Conservation (phyloP, 1,284 basidiomycete species). For the Ustilago sp. region DNA sequence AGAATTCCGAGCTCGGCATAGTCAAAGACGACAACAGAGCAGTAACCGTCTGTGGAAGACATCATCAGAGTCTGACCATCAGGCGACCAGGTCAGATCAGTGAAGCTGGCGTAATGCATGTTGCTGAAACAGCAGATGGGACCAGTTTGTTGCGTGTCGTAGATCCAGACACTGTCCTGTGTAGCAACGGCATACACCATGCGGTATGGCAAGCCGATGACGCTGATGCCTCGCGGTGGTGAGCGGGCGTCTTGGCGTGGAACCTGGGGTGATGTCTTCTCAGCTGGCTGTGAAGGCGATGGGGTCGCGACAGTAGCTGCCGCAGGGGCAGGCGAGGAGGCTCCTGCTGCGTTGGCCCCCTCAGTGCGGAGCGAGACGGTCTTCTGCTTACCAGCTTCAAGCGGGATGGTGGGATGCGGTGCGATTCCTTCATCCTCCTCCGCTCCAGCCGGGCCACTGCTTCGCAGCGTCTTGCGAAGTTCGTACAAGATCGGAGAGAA, state of each 20-base stretch:
- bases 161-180: constrained; percentile 93
- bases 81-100: constrained; percentile 95
- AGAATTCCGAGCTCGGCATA: constrained; percentile 86
- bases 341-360: constrained; percentile 2
- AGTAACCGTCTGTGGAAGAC: constrained; percentile 94
- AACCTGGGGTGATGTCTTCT: constrained; percentile 13
- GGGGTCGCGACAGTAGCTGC: constrained; percentile 11
- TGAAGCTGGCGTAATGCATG: constrained; percentile 96
- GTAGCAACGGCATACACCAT: constrained; percentile 97
- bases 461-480: constrained; percentile 73
- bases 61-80: constrained; percentile 94
- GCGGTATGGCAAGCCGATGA: constrained; percentile 91
- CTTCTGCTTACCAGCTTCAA: constrained; percentile 78
- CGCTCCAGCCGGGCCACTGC: background rate
- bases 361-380: constrained; percentile 70
- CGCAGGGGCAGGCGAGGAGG: constrained; percentile 23
- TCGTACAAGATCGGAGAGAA: constrained; percentile 96
- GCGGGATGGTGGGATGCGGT: constrained; percentile 73
- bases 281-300: constrained; percentile 24
- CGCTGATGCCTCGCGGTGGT: constrained; percentile 70
- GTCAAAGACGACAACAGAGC: constrained; percentile 83
- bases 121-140: constrained; percentile 94
- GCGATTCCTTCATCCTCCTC: constrained; percentile 48
- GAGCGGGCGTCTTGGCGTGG: constrained; percentile 32
- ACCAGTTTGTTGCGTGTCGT: constrained; percentile 95